phyloP scores from a whole-genome alignment of 495 filamentous ascomycete genomes.

The Bryoglossum gracile region DNA sequence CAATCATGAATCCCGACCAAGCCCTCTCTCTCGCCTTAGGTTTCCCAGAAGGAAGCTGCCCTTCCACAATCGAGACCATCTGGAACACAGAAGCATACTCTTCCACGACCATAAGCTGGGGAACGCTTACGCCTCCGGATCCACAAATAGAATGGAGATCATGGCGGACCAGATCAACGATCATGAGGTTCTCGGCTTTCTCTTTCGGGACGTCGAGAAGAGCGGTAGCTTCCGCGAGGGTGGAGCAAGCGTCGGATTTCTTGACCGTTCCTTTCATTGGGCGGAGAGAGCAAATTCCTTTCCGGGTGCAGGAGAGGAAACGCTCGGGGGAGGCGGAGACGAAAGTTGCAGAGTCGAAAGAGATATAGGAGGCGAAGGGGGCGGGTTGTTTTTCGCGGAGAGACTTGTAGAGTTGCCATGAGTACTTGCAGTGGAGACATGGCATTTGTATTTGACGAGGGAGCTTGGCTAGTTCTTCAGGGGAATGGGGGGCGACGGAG shows the following conservation, averaged over 20 bases:
- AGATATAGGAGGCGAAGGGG: slow-evolving; percentile 77
- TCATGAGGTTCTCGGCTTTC: slow-evolving; percentile 95
- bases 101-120: slow-evolving; percentile 73
- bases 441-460: no score
- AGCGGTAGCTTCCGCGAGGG: slow-evolving; percentile 55
- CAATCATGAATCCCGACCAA: no score
- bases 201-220: slow-evolving; percentile 78
- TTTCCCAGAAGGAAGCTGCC: slow-evolving; percentile 39
- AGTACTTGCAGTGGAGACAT: no score
- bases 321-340: slow-evolving; percentile 87
- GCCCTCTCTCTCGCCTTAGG: slow-evolving; percentile 27
- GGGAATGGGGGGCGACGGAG: background rate
- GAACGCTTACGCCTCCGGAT: slow-evolving; percentile 55
- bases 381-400: slow-evolving; percentile 72
- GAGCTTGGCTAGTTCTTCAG: no score
- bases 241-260: slow-evolving; percentile 51
- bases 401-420: slow-evolving; percentile 66
- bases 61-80: slow-evolving; percentile 82
- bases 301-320: slow-evolving; percentile 60
- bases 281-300: slow-evolving; percentile 53
- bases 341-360: slow-evolving; percentile 60
- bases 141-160: slow-evolving; percentile 79
- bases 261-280: slow-evolving; percentile 96
- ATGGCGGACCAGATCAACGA: slow-evolving; percentile 88
- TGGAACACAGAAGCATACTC: slow-evolving; percentile 86